Base-by-base conservation (phyloP, 805 yeast species). In the Pichia scutulata region DNA sequence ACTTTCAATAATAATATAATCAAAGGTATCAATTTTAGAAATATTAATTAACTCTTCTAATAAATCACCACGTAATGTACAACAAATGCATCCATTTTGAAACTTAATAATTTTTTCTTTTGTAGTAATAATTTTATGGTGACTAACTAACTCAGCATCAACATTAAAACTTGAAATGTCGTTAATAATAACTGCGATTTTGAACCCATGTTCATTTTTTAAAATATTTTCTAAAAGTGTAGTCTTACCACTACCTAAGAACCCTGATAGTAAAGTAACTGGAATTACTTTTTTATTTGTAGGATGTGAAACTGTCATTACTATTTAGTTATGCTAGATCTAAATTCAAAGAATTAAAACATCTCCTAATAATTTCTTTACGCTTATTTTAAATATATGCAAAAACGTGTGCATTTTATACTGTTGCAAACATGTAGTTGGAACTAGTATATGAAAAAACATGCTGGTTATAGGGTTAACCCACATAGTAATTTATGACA, bases 81-180 rank as follows among this genome's bases (percentile, higher is more conserved):
- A 74, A 50, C 78, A 74, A 28, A 74, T 74, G 52, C 78, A 74
- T 7, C 78, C 78, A 51, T 74, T 74, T 53, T 73, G 77, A 22
- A 74, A 57, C 52, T 73, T 76, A 36, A 74, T 67, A 43, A 74
- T 54, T 50, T 73, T 72, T 52, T 74, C 77, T 50, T 73, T 67
- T 46, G 64, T 70, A 47, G 69, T 63, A 22, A 69, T 65, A 23
- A 72, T 70, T 40, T 64, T 69, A 57, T 73, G 75, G 44, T 67
- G 58, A 44, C 64, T 60, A 26, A 74, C 64, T 25, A 74, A 57
- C 3, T 68, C 60, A 2, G 76, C 76, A 56, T 74, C 78, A 23
- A 74, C 69, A 55, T 74, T 74, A 8, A 51, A 47, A 36, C 65
- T 60, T 7, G 77, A 70, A 60, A 74, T 64, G 57, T 74, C 78